Conservation (phyloP, 352 stramenopile species). For the Pythium apleroticum region DNA sequence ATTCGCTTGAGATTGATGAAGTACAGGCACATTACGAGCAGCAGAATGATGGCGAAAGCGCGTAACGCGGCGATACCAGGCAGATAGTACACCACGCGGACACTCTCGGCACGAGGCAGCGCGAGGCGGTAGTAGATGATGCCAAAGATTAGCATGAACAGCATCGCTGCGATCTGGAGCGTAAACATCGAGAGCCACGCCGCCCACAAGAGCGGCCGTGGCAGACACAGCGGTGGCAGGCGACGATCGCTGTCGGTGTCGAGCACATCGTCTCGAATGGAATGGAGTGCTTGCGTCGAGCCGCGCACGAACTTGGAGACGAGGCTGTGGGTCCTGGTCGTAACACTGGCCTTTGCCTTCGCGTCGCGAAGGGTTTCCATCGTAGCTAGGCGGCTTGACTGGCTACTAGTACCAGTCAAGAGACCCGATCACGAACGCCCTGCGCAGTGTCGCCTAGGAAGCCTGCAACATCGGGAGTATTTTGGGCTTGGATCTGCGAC, state of each 20-base stretch:
- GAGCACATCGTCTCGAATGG: constrained; percentile 4
- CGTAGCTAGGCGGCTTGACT: too few species aligned
- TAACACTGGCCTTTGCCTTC: too few species aligned
- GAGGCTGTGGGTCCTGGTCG: not conserved
- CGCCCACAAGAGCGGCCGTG: not conserved
- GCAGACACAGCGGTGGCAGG: not conserved
- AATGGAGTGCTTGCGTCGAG: not conserved
- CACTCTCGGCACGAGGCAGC: not conserved
- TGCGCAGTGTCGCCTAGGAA: too few species aligned
- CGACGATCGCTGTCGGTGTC: not conserved
- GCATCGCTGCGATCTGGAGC: not conserved
- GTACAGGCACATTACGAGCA: not conserved
- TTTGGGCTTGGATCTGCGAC: too few species aligned
- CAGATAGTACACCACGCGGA: constrained; percentile 9
- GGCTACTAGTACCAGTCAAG: too few species aligned
- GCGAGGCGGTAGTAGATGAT: constrained; percentile 7
- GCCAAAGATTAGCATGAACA: not conserved
- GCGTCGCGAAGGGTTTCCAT: too few species aligned
- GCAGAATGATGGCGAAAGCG: not conserved
- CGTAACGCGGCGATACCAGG: not conserved
- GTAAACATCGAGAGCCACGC: not conserved
- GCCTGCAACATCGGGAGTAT: too few species aligned
- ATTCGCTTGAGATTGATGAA: not conserved
- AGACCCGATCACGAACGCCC: too few species aligned
- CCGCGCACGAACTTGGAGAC: not conserved